phyloP scores from a whole-genome alignment of 2,329 filamentous ascomycete species.

The Cadophora luteo-olivacea region DNA sequence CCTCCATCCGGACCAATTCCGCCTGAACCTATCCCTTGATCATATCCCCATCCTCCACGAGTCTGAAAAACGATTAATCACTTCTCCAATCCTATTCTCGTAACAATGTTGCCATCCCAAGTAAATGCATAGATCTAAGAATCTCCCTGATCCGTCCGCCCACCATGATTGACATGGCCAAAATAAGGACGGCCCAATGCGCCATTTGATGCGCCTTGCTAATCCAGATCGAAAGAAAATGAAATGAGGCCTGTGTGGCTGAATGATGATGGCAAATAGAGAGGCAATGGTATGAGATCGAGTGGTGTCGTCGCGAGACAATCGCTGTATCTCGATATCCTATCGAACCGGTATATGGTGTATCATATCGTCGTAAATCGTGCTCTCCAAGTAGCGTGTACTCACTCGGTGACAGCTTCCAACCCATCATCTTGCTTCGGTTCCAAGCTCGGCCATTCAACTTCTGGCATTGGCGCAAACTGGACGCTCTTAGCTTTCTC shows the following conservation, averaged over 20 bases:
- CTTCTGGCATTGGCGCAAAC: conserved; percentile 50
- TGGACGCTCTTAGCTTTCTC: conserved; percentile 52
- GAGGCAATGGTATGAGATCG: background rate
- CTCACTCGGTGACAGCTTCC: conserved; percentile 36
- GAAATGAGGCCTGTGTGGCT: background rate
- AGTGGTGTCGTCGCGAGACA: background rate
- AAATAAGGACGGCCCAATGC: conserved; percentile 4
- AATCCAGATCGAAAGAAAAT: conserved; percentile 1
- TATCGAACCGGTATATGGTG: conserved; percentile 7
- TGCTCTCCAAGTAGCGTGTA: background rate
- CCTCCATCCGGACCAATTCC: background rate
- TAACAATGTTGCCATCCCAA: background rate
- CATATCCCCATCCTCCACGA: too few relatives aligned
- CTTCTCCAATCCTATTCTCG: background rate
- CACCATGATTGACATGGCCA: background rate
- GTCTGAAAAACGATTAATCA: background rate
- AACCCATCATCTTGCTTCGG: conserved; percentile 28
- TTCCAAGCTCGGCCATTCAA: conserved; percentile 50
- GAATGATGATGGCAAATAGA: background rate
- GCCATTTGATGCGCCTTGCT: conserved; percentile 17
- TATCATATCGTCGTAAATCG: background rate
- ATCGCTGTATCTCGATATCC: conserved; percentile 9
- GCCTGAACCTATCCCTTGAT: background rate
- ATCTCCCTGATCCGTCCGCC: background rate
- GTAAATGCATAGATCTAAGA: conserved; percentile 11